A percentile compares a stretch with the other conserved stretches of the same genome.
phyloP scores from a whole-genome alignment of 768 basidiomycete genomes.

The Paxillus ammoniavirescens region DNA sequence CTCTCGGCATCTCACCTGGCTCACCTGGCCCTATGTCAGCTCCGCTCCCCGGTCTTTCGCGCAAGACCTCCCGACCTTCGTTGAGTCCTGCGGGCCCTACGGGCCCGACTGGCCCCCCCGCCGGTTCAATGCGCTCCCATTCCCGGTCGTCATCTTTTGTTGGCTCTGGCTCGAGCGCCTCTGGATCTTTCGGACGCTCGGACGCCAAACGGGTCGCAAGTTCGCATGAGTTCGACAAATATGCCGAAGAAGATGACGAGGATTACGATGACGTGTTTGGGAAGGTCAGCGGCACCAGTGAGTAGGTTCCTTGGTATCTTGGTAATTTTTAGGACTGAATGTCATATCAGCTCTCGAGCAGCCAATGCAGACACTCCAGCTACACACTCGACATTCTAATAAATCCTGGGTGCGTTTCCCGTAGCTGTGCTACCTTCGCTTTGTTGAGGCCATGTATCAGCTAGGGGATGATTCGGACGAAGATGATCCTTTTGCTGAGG shows the following conservation, averaged over 20 bases:
- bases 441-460: conserved; percentile 33
- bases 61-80: conserved; percentile 52
- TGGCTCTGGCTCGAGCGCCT: conserved; percentile 37
- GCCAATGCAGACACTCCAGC: conserved; percentile 71
- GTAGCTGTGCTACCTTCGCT: conserved; percentile 7
- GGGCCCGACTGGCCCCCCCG: conserved; percentile 20
- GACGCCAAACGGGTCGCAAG: conserved; percentile 57
- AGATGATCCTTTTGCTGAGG: conserved; percentile 96
- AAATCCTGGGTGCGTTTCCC: conserved; percentile 72
- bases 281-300: conserved; percentile 66
- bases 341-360: conserved; percentile 50
- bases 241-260: conserved; percentile 84
- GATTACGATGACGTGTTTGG: conserved; percentile 97
- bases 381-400: conserved; percentile 84
- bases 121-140: conserved; percentile 41
- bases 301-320: conserved; percentile 28
- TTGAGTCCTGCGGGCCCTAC: conserved; percentile 45
- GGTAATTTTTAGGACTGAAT: conserved; percentile 1
- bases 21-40: conserved; percentile 66
- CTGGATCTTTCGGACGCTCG: conserved; percentile 61
- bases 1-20: conserved; percentile 51
- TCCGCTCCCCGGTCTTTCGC: conserved; percentile 56
- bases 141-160: conserved; percentile 59
- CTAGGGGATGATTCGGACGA: conserved; percentile 84
- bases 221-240: conserved; percentile 75